Evolutionary conservation across 2,329 filamentous ascomycete genomes (phyloP).

Genomic region (Knoxdaviesia capensis): DNA sequence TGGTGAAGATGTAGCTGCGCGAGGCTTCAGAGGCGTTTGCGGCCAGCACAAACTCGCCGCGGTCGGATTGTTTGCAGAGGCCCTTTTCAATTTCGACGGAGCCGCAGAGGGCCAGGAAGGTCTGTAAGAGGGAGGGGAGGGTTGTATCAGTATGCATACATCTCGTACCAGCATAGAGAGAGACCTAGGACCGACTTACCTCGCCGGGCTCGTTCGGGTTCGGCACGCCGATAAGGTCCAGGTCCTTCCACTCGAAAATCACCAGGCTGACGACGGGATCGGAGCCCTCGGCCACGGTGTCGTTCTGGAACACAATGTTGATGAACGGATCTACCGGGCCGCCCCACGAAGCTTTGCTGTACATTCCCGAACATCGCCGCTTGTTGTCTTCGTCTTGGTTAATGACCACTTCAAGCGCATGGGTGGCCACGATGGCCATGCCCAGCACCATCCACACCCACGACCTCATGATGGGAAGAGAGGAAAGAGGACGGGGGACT

Average conservation of each 20-base stretch:
- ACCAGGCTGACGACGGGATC: constrained; percentile 68
- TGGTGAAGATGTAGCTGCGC: constrained; percentile 52
- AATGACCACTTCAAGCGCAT: constrained; percentile 36
- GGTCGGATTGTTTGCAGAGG: constrained; percentile 55
- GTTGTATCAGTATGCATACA: constrained; percentile 20
- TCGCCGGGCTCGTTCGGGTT: constrained; percentile 30
- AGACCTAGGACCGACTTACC: constrained; percentile 17
- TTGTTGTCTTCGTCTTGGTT: constrained; percentile 56
- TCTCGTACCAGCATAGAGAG: constrained; percentile 17
- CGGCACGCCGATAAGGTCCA: constrained; percentile 53
- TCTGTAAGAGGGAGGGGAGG: constrained; percentile 2
- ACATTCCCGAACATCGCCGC: constrained; percentile 83
- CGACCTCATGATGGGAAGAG: constrained; percentile 28
- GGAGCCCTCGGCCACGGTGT: constrained; percentile 31
- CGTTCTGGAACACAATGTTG: constrained; percentile 53
- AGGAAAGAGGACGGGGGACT: constrained; percentile 4
- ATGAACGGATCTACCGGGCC: constrained; percentile 81
- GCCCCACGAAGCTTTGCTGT: constrained; percentile 75
- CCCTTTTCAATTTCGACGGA: constrained; percentile 44
- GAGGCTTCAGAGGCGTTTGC: constrained; percentile 55
- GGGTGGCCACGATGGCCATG: constrained; percentile 30
- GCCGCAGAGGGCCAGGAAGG: constrained; percentile 48
- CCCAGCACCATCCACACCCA: constrained; percentile 31
- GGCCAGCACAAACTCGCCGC: constrained; percentile 68
- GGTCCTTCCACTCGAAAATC: constrained; percentile 89